phyloP scores from a whole-genome alignment of 176 grass and related monocot genomes.

The Hordeum marinum region DNA sequence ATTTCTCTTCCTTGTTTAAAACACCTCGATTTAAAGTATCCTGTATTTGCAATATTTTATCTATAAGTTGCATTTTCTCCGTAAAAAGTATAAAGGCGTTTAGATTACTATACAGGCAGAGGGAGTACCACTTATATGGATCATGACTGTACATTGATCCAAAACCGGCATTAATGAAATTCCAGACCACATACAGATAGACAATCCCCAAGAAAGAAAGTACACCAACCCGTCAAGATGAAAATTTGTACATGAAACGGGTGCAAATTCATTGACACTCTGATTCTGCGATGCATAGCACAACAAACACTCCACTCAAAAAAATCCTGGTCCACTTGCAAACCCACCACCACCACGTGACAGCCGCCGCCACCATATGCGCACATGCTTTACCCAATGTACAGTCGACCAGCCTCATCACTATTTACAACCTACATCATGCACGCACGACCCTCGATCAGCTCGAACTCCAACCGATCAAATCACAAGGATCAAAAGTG shows the following conservation, averaged over 20 bases:
- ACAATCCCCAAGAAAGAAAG: no score
- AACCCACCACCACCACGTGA: neutral
- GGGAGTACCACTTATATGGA: no score
- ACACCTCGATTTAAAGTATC: no score
- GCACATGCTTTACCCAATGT: neutral
- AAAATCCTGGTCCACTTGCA: neutral
- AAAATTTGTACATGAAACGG: neutral
- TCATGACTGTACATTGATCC: no score
- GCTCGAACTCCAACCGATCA: neutral
- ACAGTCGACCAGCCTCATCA: neutral
- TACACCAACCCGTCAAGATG: neutral
- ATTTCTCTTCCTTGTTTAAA: no score
- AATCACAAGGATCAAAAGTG: neutral
- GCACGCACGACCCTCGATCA: neutral
- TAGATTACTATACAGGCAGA: no score
- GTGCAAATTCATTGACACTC: neutral
- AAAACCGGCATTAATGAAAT: no score
- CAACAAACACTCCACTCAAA: neutral
- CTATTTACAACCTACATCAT: slow-evolving; percentile 26
- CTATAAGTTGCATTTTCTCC: no score
- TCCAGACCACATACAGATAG: no score
- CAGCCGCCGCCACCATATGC: neutral
- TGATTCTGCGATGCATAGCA: neutral
- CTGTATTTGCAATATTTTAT: no score
- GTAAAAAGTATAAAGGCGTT: no score